These are phyloP conservation scores for Zygosaccharomyces pseudobailii DNA, from an alignment of 1,139 yeast species.

Conservation along the genomic window DNA sequence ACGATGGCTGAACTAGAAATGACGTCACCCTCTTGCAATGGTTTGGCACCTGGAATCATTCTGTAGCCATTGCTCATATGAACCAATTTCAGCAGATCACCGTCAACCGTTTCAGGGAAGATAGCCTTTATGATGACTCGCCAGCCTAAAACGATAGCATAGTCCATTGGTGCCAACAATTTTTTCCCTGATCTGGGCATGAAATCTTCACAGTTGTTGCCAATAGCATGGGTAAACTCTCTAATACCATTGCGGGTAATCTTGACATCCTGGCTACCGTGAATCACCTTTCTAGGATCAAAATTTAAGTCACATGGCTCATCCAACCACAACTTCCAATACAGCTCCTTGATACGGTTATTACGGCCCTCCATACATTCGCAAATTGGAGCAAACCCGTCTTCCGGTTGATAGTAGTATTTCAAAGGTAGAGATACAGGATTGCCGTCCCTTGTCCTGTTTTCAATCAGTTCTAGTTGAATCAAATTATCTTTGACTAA, in stretches of 20 bases:
- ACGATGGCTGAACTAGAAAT: constrained; percentile 81
- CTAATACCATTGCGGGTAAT: constrained; percentile 76
- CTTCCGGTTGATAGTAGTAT: constrained; percentile 73
- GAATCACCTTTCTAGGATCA: constrained; percentile 63
- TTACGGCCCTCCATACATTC: constrained; percentile 91
- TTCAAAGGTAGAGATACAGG: constrained; percentile 74
- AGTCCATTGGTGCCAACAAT: constrained; percentile 96
- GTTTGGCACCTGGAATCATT: constrained; percentile 89
- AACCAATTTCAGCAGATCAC: constrained; percentile 89
- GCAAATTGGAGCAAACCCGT: constrained; percentile 91
- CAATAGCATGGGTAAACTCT: constrained; percentile 95
- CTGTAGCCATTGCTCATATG: constrained; percentile 93
- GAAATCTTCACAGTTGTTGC: constrained; percentile 94
- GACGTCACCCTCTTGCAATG: constrained; percentile 82
- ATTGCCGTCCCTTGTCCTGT: constrained; percentile 73
- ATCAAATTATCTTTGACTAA: constrained; percentile 45
- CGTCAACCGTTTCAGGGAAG: constrained; percentile 94
- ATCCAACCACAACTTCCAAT: constrained; percentile 98
- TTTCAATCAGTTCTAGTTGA: constrained; percentile 74
- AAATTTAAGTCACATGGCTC: constrained; percentile 57
- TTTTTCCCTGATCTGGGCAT: constrained; percentile 82
- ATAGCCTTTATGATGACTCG: constrained; percentile 94
- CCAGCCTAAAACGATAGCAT: constrained; percentile 98
- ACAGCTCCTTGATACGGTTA: constrained; percentile 87
- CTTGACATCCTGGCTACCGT: constrained; percentile 63